Percentiles rank a stretch among this genome's conserved stretches.
Conservation (phyloP, 441 rosid species). For the Populus hybrid region DNA sequence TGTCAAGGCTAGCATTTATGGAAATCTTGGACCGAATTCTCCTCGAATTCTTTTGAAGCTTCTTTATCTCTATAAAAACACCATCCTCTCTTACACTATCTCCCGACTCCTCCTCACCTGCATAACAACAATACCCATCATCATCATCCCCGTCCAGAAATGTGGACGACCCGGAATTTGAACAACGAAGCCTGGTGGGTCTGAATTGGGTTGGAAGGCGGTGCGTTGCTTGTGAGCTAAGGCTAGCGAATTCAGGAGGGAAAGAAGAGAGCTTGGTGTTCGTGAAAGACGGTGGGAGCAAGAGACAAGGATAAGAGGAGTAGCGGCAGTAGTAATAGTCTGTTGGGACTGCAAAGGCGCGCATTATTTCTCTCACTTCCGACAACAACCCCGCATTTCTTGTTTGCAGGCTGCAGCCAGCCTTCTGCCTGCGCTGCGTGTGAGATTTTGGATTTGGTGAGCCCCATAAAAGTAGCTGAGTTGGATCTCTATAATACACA, state of each 20-base stretch:
- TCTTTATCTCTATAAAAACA: conserved; percentile 52
- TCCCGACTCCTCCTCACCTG: conserved; percentile 32
- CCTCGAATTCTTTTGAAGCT: conserved; percentile 58
- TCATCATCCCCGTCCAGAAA: conserved; percentile 11
- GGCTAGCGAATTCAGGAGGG: neutral
- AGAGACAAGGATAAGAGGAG: conserved; percentile 2
- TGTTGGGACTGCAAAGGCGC: conserved; percentile 26
- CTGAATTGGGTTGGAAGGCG: conserved; percentile 15
- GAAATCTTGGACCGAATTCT: conserved; percentile 66
- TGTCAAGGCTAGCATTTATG: conserved; percentile 64
- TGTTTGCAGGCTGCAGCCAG: neutral
- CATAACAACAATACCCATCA: conserved; percentile 29
- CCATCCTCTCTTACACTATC: conserved; percentile 41
- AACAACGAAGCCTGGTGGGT: conserved; percentile 16
- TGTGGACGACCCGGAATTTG: conserved; percentile 24
- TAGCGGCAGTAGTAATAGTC: conserved; percentile 11
- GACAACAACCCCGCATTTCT: conserved; percentile 1
- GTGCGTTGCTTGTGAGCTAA: neutral
- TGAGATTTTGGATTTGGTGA: neutral
- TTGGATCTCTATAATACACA: neutral
- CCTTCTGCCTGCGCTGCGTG: neutral
- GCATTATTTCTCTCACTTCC: conserved; percentile 28
- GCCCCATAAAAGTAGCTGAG: neutral
- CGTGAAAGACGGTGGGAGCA: neutral
- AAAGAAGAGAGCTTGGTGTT: neutral